A percentile compares a stretch with the other conserved stretches of the same genome.
Conservation (phyloP, 805 yeast species). For the Starmera amethionina region DNA sequence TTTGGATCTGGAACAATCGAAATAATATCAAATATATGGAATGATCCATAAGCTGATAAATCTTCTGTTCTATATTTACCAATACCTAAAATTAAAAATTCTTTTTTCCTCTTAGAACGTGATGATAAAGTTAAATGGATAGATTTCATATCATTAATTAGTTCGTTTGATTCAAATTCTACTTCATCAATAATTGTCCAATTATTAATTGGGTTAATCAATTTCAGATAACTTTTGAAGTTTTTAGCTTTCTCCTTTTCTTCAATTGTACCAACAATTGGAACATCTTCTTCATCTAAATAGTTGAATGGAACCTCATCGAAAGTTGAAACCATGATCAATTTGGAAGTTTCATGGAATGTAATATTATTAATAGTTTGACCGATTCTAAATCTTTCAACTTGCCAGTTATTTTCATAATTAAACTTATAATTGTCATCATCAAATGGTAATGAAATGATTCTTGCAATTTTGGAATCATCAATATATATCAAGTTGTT, state of each 20-base stretch:
- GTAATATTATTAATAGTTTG: conserved; percentile 56
- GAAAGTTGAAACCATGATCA: conserved; percentile 54
- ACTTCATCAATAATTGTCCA: conserved; percentile 72
- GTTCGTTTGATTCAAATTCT: conserved; percentile 58
- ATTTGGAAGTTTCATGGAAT: conserved; percentile 57
- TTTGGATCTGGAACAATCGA: conserved; percentile 87
- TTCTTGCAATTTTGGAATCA: conserved; percentile 56
- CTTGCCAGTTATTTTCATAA: conserved; percentile 54
- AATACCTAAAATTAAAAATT: conserved; percentile 70
- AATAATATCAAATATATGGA: conserved; percentile 63
- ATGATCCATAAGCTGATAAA: conserved; percentile 67
- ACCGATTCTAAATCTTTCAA: conserved; percentile 41
- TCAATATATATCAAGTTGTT: conserved; percentile 54
- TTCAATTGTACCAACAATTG: conserved; percentile 44
- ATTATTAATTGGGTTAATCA: conserved; percentile 55
- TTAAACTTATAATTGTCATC: conserved; percentile 24
- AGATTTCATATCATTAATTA: conserved; percentile 29
- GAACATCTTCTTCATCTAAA: conserved; percentile 64
- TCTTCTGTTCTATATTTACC: conserved; percentile 74
- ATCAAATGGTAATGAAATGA: conserved; percentile 25
- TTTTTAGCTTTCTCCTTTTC: conserved; percentile 44
- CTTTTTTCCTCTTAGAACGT: conserved; percentile 37
- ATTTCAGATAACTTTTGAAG: conserved; percentile 49
- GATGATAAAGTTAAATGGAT: conserved; percentile 28
- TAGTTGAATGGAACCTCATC: conserved; percentile 51